Percentiles rank a stretch among this genome's conserved stretches.
Conservation (phyloP, 225 moss, liverwort and hornwort species). For the Rhytidiadelphus loreus region DNA sequence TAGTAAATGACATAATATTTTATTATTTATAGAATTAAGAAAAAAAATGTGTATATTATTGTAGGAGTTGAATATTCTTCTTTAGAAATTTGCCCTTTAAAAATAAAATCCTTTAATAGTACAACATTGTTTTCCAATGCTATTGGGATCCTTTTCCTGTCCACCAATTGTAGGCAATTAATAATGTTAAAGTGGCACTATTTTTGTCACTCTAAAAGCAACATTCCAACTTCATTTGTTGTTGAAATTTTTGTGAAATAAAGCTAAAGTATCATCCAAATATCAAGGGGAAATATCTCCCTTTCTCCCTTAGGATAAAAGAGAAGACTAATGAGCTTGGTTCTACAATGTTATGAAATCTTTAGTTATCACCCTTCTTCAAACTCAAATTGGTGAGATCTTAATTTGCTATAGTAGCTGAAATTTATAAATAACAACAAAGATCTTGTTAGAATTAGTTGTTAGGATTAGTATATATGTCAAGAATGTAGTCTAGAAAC, state of each 20-base stretch:
- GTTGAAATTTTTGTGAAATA: neutral
- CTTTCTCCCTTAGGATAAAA: fast-evolving
- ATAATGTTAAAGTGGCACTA: fast-evolving
- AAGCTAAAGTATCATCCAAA: neutral
- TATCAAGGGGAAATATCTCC: neutral
- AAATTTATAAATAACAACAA: neutral
- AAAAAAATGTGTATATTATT: neutral
- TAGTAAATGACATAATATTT: neutral
- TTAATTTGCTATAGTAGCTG: neutral
- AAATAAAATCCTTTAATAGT: neutral
- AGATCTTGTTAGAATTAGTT: no score
- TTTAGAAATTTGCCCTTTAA: neutral
- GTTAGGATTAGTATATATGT: neutral
- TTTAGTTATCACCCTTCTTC: neutral
- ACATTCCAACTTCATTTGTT: neutral
- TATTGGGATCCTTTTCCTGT: fast-evolving
- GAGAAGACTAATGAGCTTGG: fast-evolving
- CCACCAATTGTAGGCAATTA: neutral
- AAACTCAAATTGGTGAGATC: neutral
- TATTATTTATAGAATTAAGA: neutral
- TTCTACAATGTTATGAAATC: neutral
- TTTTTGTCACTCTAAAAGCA: fast-evolving
- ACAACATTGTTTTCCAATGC: neutral
- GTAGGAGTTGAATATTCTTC: neutral
- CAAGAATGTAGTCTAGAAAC: neutral